phyloP scores from a whole-genome alignment of 345 rosid genomes.

The Fremontodendron californicum region DNA sequence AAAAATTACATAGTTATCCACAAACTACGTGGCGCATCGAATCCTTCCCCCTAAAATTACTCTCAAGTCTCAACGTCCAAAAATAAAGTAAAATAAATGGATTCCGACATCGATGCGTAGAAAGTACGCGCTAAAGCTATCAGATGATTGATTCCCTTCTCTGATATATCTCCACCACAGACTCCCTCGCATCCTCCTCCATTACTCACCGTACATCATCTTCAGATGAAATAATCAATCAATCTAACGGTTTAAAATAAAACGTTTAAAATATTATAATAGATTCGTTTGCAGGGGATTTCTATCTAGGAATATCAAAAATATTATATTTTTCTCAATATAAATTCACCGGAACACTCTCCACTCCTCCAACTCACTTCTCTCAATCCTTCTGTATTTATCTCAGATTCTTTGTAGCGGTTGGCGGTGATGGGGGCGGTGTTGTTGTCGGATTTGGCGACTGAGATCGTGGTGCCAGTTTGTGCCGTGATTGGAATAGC shows the following conservation, averaged over 20 bases:
- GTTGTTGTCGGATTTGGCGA: conserved; percentile 53
- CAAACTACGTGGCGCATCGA: conserved; percentile 5
- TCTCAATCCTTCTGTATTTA: no score
- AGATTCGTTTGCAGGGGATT: not conserved
- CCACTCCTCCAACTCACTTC: not conserved
- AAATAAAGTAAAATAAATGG: not conserved
- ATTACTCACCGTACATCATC: not conserved
- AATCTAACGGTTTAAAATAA: not conserved
- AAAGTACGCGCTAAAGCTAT: not conserved
- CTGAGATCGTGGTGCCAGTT: conserved; percentile 58
- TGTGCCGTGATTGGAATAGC: conserved; percentile 71
- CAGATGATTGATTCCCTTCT: not conserved
- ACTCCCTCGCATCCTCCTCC: not conserved
- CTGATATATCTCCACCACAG: not conserved
- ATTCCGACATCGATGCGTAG: not conserved
- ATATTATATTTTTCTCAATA: not conserved
- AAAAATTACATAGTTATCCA: not conserved
- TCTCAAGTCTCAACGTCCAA: not conserved
- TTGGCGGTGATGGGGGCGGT: conserved; percentile 25
- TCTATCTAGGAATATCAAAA: not conserved
- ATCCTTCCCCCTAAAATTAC: not conserved
- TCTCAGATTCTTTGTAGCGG: not conserved
- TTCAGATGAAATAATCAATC: not conserved
- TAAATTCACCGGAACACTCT: not conserved
- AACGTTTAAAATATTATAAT: not conserved